phyloP scores from a whole-genome alignment of 176 grass and related monocot species.

The Panicum miliaceum region DNA sequence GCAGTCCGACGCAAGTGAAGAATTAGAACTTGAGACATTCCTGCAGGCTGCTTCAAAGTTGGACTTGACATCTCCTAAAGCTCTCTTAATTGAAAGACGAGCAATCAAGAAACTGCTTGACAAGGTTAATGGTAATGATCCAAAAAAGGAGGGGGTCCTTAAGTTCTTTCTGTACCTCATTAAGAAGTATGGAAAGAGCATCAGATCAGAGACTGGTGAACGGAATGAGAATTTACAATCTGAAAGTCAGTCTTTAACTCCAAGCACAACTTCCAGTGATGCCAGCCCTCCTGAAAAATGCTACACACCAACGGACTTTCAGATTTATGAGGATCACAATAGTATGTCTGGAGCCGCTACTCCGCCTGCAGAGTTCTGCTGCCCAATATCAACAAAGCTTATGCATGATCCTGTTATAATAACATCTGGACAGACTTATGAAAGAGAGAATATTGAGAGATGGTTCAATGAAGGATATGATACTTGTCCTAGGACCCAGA shows the following conservation, averaged over 20 bases:
- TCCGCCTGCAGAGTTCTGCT: slow-evolving; percentile 79
- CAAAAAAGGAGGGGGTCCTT: slow-evolving; percentile 72
- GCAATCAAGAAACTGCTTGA: slow-evolving; percentile 72
- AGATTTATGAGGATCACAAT: slow-evolving; percentile 42
- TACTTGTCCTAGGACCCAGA: slow-evolving; percentile 81
- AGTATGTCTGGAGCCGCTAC: slow-evolving; percentile 45
- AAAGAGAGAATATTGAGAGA: slow-evolving; percentile 82
- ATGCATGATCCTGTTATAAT: slow-evolving; percentile 96
- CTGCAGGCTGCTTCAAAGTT: slow-evolving; percentile 74
- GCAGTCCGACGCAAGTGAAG: slow-evolving; percentile 61
- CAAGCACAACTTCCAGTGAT: slow-evolving; percentile 32
- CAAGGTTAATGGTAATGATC: slow-evolving; percentile 61
- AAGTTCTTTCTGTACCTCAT: slow-evolving; percentile 64
- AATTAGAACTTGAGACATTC: slow-evolving; percentile 74
- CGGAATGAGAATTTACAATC: slow-evolving; percentile 44
- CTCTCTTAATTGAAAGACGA: slow-evolving; percentile 88
- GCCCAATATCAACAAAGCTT: slow-evolving; percentile 84
- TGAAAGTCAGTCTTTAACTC: slow-evolving; percentile 37
- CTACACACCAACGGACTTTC: slow-evolving; percentile 33
- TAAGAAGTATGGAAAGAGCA: slow-evolving; percentile 77
- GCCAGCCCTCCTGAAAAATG: slow-evolving; percentile 47
- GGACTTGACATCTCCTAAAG: slow-evolving; percentile 79
- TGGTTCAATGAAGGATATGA: slow-evolving; percentile 87
- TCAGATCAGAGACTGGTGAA: slow-evolving; percentile 50
- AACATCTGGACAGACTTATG: slow-evolving; percentile 91